Base-by-base conservation (phyloP, 495 filamentous ascomycete genomes). In the Pseudevernia furfuracea region DNA sequence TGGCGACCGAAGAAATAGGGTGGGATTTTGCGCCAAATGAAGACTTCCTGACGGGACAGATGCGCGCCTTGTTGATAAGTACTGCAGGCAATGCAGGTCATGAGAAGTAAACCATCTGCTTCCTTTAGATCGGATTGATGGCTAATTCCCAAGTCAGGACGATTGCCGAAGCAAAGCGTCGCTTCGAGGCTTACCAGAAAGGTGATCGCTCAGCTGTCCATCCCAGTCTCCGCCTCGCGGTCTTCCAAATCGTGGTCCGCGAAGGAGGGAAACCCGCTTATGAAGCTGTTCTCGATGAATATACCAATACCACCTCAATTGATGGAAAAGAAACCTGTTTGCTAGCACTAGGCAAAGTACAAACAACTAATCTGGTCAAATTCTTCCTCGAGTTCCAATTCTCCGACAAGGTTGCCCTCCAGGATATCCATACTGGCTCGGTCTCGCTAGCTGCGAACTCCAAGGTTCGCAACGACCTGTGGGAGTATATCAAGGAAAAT, bases 321-420 rank as follows among this genome's bases (percentile, higher is more conserved):
- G 94, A 97, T 70, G 91, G 90, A 63, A 92, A 90, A 74, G 92
- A 97, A 70, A 89, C 93, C 60, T 86, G 85, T 68, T 81, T 98
- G 14, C 76, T 82, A 52, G 82, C 88, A 7, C 81, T 97, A 61
- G 91, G 91, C 52, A 87, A 89, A 57, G 85, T 87, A 25, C 85
- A 86, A 63, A 82, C 89, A 52, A 73, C 81, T 4, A 83, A 83
- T 10, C 77, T 97, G 49, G 84, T 91, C 59, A 76, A 84, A 25
- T 79, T 87, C 28, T 88, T 87, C 69, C 77, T 96, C 62, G 78
- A 89, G 36, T 90, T 92, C 68, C 85, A 92, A 71, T 88, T 96
- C 75, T 91, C 86, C 63, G 85, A 86, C 75, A 78, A 81, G 70
- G 80, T 96, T 68, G 75, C 90, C 69, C 72, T 88, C 17, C 94